These are phyloP conservation scores for Nephelium lappaceum DNA, from an alignment of 345 rosid species.

Conservation along the genomic window DNA sequence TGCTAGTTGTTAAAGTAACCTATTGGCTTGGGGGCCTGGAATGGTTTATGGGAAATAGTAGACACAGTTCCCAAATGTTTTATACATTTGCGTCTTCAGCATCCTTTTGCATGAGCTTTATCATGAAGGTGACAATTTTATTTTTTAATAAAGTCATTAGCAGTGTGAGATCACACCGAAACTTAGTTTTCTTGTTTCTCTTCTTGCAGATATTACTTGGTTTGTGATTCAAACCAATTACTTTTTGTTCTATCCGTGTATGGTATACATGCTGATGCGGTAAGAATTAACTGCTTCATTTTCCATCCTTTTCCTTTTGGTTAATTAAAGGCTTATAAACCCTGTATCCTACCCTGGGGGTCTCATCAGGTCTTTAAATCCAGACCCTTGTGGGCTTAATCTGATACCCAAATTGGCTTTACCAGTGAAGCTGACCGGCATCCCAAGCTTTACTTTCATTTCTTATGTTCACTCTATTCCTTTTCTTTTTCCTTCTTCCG, in stretches of 20 bases:
- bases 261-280: slow-evolving; percentile 50
- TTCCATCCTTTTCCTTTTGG: background rate
- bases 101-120: slow-evolving; percentile 1
- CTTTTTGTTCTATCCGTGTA: slow-evolving; percentile 68
- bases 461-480: background rate
- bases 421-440: background rate
- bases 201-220: slow-evolving; percentile 59
- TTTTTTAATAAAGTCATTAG: background rate
- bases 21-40: too few species aligned
- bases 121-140: background rate
- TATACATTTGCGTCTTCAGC: background rate
- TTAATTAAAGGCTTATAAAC: background rate
- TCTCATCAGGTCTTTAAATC: background rate
- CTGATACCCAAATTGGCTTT: background rate
- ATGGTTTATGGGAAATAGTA: too few species aligned
- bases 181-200: slow-evolving; percentile 16
- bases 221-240: slow-evolving; percentile 61
- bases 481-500: background rate
- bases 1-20: too few species aligned
- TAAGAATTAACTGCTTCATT: slow-evolving; percentile 34
- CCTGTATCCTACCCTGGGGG: background rate
- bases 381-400: background rate
- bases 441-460: background rate
- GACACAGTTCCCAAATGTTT: background rate
- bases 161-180: background rate